A percentile compares a stretch with the other conserved stretches of the same genome.
Evolutionary conservation across 2,329 filamentous ascomycete species (phyloP).

Genomic region (Sclerotinia trifoliorum): DNA sequence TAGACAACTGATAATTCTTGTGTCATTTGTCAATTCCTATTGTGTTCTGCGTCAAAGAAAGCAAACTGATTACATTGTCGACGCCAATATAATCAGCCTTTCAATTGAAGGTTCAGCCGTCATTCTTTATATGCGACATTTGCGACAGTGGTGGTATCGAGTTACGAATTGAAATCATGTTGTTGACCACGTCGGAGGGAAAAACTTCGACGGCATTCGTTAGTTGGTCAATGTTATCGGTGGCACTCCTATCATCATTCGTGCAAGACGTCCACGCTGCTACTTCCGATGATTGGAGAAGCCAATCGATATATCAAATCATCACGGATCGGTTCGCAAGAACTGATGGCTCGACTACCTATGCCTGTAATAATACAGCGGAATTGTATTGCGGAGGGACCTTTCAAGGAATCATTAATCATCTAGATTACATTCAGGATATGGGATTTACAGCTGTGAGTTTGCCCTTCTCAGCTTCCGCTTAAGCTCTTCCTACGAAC

Average conservation of each 20-base stretch:
- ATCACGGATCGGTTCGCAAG: constrained; percentile 45
- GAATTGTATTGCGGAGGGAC: constrained; percentile 48
- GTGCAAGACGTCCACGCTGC: constrained; percentile 23
- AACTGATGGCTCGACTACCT: constrained; percentile 39
- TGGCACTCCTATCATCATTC: constrained; percentile 5
- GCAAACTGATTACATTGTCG: constrained; percentile 14
- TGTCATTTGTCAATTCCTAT: neutral
- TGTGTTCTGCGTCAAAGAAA: constrained; percentile 15
- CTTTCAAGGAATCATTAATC: constrained; percentile 46
- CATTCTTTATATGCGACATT: constrained; percentile 12
- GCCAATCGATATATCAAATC: constrained; percentile 44
- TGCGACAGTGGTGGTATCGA: neutral
- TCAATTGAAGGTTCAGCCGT: constrained; percentile 6
- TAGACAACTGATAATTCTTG: neutral
- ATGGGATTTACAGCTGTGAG: constrained; percentile 41
- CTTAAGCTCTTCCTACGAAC: neutral
- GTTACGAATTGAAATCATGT: constrained; percentile 16
- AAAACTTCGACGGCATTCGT: constrained; percentile 24
- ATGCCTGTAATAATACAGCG: constrained; percentile 32
- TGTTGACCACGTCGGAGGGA: constrained; percentile 22
- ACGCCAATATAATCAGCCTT: constrained; percentile 9
- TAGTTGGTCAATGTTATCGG: constrained; percentile 21
- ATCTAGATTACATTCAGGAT: constrained; percentile 48
- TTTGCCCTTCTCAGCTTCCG: constrained; percentile 4
- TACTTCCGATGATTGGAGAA: constrained; percentile 38